A percentile compares a stretch with the other conserved stretches of the same genome.
Evolutionary conservation across 805 yeast species (phyloP).

Genomic region (Sungouiozyma intestinalis): DNA sequence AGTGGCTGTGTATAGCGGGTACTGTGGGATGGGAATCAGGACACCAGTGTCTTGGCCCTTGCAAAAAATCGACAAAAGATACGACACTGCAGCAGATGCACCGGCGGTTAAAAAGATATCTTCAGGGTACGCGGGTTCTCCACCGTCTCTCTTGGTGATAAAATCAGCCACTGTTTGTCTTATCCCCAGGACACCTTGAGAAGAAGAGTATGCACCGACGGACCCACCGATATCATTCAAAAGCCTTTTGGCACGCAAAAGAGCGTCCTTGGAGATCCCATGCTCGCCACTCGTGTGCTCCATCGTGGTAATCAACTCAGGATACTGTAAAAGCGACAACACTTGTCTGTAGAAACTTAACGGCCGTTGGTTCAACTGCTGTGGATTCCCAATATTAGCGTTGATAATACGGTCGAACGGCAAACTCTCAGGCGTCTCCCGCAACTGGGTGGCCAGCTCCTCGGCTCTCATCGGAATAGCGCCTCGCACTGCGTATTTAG

Average conservation of each 20-base stretch:
- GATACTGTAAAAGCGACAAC: constrained; percentile 75
- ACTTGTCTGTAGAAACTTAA: constrained; percentile 93
- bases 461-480: constrained; percentile 90
- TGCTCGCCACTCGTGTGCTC: constrained; percentile 10
- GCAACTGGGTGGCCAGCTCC: constrained; percentile 52
- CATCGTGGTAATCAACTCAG: constrained; percentile 42
- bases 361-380: constrained; percentile 89
- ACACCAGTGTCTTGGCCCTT: constrained; percentile 61
- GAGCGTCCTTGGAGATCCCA: constrained; percentile 53
- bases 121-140: constrained; percentile 52
- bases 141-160: constrained; percentile 71
- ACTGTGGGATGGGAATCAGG: constrained; percentile 95
- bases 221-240: constrained; percentile 57
- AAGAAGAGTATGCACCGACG: constrained; percentile 90
- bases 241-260: constrained; percentile 55
- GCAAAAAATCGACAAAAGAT: constrained; percentile 61
- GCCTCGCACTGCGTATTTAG: constrained; percentile 96
- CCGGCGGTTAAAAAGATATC: constrained; percentile 84
- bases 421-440: constrained; percentile 45
- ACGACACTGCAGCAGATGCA: constrained; percentile 89
- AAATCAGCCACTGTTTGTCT: constrained; percentile 75
- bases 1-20: constrained; percentile 94
- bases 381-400: constrained; percentile 97
- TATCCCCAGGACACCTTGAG: constrained; percentile 72
- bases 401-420: constrained; percentile 73